These are phyloP conservation scores for Plicaturopsis crispa DNA, from an alignment of 768 basidiomycete species.

Conservation along the genomic window DNA sequence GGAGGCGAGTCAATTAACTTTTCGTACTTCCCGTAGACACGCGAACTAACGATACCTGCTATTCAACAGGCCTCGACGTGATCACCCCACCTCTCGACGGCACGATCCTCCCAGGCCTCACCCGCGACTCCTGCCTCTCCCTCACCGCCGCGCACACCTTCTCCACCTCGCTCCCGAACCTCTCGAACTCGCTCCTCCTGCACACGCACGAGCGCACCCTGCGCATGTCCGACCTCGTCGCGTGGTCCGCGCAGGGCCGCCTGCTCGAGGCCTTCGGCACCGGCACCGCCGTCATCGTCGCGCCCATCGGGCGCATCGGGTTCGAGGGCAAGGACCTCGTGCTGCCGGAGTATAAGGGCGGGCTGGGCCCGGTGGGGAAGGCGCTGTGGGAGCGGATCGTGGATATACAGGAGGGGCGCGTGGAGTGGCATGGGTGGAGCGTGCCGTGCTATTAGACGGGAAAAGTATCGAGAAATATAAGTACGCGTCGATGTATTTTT, in stretches of 20 bases:
- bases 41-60: slow-evolving; percentile 34
- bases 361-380: slow-evolving; percentile 75
- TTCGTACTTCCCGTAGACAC: slow-evolving; percentile 32
- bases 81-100: slow-evolving; percentile 88
- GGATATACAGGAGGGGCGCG: slow-evolving; percentile 22
- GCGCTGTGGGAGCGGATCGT: slow-evolving; percentile 67
- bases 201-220: slow-evolving; percentile 62
- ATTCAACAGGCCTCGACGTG: slow-evolving; percentile 57
- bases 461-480: too few species aligned
- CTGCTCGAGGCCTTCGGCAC: slow-evolving; percentile 81
- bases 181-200: slow-evolving; percentile 47
- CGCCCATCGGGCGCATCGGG: slow-evolving; percentile 65
- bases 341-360: slow-evolving; percentile 60
- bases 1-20: slow-evolving; percentile 36
- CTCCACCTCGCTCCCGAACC: slow-evolving; percentile 32
- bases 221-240: slow-evolving; percentile 70
- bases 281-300: slow-evolving; percentile 79
- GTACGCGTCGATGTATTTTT: too few species aligned
- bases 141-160: slow-evolving; percentile 61
- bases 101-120: slow-evolving; percentile 89
- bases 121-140: slow-evolving; percentile 74
- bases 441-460: slow-evolving; percentile 19
- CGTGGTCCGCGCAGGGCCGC: slow-evolving; percentile 45
- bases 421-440: slow-evolving; percentile 60
- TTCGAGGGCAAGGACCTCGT: slow-evolving; percentile 56